Conservation (phyloP, 108 stramenopile species). For the Chaetoceros tenuissimus region DNA sequence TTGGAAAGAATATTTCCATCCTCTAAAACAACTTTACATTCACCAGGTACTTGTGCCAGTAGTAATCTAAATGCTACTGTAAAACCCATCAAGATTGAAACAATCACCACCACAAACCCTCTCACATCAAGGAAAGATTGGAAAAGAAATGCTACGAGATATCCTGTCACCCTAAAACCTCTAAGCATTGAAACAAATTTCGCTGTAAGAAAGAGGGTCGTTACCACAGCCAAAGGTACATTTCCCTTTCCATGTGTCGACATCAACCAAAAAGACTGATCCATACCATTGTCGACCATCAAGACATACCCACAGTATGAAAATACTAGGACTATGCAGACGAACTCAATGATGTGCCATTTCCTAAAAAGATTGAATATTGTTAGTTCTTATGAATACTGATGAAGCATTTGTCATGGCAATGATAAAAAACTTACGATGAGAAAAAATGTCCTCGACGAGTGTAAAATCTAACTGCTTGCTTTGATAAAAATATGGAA, state of each 20-base stretch:
- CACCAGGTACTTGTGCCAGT: slow-evolving; percentile 9
- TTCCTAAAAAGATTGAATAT: background rate
- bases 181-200: slow-evolving; percentile 23
- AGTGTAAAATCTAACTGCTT: background rate
- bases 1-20: slow-evolving; percentile 3
- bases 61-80: slow-evolving; percentile 23
- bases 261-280: background rate
- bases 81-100: slow-evolving; percentile 26
- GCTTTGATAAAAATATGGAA: background rate
- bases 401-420: background rate
- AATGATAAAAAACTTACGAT: background rate
- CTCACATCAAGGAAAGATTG: slow-evolving; percentile 23
- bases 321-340: slow-evolving; percentile 18
- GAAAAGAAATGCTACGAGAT: slow-evolving; percentile 18
- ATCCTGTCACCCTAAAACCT: slow-evolving; percentile 25
- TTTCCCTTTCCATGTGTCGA: background rate
- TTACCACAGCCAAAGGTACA: slow-evolving; percentile 19
- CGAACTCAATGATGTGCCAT: slow-evolving; percentile 23
- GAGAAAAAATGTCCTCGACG: background rate
- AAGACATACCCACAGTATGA: background rate
- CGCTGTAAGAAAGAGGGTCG: slow-evolving; percentile 16
- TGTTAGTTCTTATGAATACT: background rate
- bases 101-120: slow-evolving; percentile 23
- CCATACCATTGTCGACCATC: background rate
- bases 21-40: slow-evolving; percentile 9